Base-by-base conservation (phyloP, 2,329 filamentous ascomycete genomes). In the Colletotrichum scovillei region DNA sequence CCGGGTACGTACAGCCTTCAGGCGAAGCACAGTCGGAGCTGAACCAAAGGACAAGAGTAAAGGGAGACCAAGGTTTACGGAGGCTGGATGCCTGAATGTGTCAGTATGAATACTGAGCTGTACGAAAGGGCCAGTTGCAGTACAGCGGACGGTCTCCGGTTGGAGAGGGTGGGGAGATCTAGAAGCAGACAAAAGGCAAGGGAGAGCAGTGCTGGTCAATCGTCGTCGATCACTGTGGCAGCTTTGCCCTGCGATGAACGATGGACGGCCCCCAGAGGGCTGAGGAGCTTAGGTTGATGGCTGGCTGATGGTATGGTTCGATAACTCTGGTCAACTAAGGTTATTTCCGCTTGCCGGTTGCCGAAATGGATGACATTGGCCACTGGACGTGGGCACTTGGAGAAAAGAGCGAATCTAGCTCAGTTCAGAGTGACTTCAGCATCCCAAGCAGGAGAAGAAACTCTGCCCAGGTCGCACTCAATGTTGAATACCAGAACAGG, bases 301-400 rank as follows among this genome's bases (percentile, higher is more conserved):
- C 60, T 64, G 60, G 60, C 64, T 28, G 46, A 60, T 56, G 66
- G 28, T 60, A 60, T 64, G 32, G 58, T 70, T 55, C 59, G 55
- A 60, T 73, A 64, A 55, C 62, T 52, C 52, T 55, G 42, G 55
- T 70, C 66, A 64, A 24, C 70, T 57, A 73, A 69, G 60, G 55
- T 62, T 65, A 55, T 62, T 69, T 57, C 49, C 67, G 67, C 56
- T 73, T 65, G 70, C 67, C 70, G 70, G 55, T 42, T 70, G 55
- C 70, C 60, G 70, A 56, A 16, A 55, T 49, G 42, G 42, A 49
- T 49, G 42, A 22, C 42, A 64, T 70, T 59, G 28, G 42, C 49
- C 26, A 46, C 49, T 58, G 38, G 38, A 64, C 56, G 56, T 57
- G 60, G 46, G 58, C 46, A 64, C 60, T 65, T 22, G 28, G 57